These are phyloP conservation scores for Potentilla sterilis DNA, from an alignment of 306 rosid species.

Conservation along the genomic window DNA sequence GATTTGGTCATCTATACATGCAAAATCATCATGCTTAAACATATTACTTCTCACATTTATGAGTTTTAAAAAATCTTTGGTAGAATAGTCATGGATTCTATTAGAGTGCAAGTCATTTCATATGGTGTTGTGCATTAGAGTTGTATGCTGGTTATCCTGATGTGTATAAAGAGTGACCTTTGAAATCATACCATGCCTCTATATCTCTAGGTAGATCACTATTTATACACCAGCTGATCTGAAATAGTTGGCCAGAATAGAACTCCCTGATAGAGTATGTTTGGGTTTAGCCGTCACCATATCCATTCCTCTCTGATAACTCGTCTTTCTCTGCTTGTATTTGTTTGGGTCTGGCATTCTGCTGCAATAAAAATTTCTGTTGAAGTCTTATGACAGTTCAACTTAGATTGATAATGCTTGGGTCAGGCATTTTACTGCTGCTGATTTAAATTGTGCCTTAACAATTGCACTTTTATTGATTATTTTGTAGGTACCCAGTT, in stretches of 20 bases:
- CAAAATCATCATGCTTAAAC: neutral
- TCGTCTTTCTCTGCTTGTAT: neutral
- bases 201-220: neutral
- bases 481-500: slow-evolving; percentile 71
- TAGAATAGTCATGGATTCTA: neutral
- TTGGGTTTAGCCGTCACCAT: neutral
- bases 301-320: neutral
- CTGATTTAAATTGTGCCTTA: neutral
- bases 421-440: neutral
- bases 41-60: too few relatives aligned
- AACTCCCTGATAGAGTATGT: neutral
- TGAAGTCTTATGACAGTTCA: neutral
- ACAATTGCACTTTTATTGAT: neutral
- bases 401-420: neutral
- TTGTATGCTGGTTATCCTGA: neutral
- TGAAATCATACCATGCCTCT: too few relatives aligned
- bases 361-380: neutral
- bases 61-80: too few relatives aligned
- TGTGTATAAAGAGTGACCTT: neutral
- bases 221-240: neutral
- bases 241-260: neutral
- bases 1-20: neutral
- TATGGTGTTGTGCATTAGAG: neutral
- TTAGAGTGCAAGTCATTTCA: too few relatives aligned
- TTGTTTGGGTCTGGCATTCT: neutral